A percentile compares a stretch with the other conserved stretches of the same genome.
Evolutionary conservation across 2,329 filamentous ascomycete genomes (phyloP).

Genomic region (Aspergillus oerlinghausenensis): DNA sequence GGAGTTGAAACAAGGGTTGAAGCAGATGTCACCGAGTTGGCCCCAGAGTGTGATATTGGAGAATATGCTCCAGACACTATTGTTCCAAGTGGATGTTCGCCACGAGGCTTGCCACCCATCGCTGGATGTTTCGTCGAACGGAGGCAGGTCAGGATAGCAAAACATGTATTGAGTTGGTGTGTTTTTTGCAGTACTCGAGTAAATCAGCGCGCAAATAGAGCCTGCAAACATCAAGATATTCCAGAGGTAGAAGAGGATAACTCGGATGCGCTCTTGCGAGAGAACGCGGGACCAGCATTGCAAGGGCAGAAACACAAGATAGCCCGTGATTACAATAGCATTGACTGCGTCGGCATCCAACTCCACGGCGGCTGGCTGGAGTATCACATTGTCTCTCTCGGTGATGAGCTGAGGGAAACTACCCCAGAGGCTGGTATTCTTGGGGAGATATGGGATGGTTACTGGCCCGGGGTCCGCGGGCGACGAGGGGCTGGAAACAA

Average conservation of each 20-base stretch:
- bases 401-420: slow-evolving; percentile 21
- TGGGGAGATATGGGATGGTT: slow-evolving; percentile 18
- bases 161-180: slow-evolving; percentile 27
- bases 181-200: slow-evolving; percentile 15
- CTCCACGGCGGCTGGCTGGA: slow-evolving; percentile 27
- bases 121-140: slow-evolving; percentile 14
- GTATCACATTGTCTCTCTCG: slow-evolving; percentile 9
- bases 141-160: slow-evolving; percentile 24
- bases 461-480: slow-evolving; percentile 11
- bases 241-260: slow-evolving; percentile 27
- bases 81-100: slow-evolving; percentile 26
- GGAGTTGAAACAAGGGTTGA: slow-evolving; percentile 30
- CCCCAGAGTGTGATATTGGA: slow-evolving; percentile 16
- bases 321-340: slow-evolving; percentile 31
- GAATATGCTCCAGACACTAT: slow-evolving; percentile 26
- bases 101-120: slow-evolving; percentile 25
- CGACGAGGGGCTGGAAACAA: slow-evolving; percentile 18
- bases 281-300: slow-evolving; percentile 31
- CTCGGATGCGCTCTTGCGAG: slow-evolving; percentile 21
- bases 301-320: slow-evolving; percentile 30
- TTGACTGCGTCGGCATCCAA: slow-evolving; percentile 30
- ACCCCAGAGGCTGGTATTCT: slow-evolving; percentile 10
- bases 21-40: slow-evolving; percentile 25
- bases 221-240: slow-evolving; percentile 29
- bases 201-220: slow-evolving; percentile 24